phyloP scores from a whole-genome alignment of 75 land plant species.

The Adiantum capillusveneris region DNA sequence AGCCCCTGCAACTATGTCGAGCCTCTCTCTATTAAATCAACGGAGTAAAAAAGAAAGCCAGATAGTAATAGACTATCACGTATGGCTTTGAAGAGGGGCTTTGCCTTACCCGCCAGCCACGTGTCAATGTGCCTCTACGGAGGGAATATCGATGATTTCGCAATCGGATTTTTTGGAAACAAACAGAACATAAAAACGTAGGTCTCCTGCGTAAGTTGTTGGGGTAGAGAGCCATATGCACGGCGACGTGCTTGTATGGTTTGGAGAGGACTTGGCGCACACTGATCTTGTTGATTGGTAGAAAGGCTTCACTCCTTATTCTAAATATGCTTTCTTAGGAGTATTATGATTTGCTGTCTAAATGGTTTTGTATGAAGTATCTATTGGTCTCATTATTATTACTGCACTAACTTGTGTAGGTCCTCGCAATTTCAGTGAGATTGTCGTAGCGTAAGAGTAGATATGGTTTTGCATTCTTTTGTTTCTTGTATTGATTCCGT shows the following conservation, averaged over 20 bases:
- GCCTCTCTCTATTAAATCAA: no score
- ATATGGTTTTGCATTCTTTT: constrained; percentile 10
- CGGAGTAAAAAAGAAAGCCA: no score
- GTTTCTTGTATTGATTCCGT: constrained; percentile 5
- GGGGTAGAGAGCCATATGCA: constrained; percentile 4
- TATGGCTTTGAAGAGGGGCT: no score
- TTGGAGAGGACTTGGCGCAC: neutral
- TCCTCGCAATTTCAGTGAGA: constrained; percentile 14
- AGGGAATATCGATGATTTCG: no score
- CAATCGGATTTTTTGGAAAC: no score
- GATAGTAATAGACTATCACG: no score
- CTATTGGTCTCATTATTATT: constrained; percentile 12
- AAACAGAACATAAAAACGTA: neutral
- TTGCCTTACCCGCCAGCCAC: no score
- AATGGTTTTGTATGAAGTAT: constrained; percentile 11
- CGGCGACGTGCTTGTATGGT: neutral
- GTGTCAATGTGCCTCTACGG: no score
- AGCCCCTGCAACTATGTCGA: no score
- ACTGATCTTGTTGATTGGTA: neutral
- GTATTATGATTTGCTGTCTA: neutral
- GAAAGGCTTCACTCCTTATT: constrained; percentile 1
- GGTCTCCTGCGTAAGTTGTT: no score
- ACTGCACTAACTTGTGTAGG: constrained; percentile 11
- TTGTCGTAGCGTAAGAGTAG: constrained; percentile 10
- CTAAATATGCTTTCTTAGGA: constrained; percentile 1